Conservation (phyloP, 441 rosid species). For the Mallotus repandus region DNA sequence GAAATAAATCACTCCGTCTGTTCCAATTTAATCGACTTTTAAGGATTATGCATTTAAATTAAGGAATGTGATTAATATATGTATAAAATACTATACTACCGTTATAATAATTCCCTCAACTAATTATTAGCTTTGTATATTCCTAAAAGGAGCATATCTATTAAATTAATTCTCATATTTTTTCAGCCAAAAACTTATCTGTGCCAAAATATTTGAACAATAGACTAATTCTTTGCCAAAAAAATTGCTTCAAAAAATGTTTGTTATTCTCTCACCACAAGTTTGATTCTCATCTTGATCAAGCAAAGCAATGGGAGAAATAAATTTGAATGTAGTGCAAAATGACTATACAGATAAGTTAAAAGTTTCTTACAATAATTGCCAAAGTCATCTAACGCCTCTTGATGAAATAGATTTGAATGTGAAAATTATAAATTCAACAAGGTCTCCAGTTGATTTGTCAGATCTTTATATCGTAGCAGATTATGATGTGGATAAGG, state of each 20-base stretch:
- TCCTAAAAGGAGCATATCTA: too few relatives aligned
- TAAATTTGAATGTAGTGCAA: background rate
- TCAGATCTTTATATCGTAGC: too few relatives aligned
- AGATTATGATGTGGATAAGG: too few relatives aligned
- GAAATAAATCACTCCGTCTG: too few relatives aligned
- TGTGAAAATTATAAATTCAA: background rate
- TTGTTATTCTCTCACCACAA: background rate
- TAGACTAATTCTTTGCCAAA: background rate
- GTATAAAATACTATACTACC: too few relatives aligned
- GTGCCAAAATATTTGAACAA: background rate
- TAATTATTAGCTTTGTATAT: too few relatives aligned
- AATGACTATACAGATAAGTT: background rate
- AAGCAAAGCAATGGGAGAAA: background rate
- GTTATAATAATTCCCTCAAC: too few relatives aligned
- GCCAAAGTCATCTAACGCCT: background rate
- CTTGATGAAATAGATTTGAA: background rate
- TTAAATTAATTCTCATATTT: too few relatives aligned
- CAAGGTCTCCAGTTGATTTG: too few relatives aligned
- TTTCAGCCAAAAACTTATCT: background rate
- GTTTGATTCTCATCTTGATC: background rate
- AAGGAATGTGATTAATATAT: too few relatives aligned
- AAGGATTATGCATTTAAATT: too few relatives aligned
- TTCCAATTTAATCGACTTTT: too few relatives aligned
- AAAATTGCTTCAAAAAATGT: background rate
- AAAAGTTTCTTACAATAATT: background rate